Evolutionary conservation across 192 early-diverging fungal genomes (phyloP), one percentile per base, ranked within the genome.

Genomic region (Coemansia sp.): DNA sequence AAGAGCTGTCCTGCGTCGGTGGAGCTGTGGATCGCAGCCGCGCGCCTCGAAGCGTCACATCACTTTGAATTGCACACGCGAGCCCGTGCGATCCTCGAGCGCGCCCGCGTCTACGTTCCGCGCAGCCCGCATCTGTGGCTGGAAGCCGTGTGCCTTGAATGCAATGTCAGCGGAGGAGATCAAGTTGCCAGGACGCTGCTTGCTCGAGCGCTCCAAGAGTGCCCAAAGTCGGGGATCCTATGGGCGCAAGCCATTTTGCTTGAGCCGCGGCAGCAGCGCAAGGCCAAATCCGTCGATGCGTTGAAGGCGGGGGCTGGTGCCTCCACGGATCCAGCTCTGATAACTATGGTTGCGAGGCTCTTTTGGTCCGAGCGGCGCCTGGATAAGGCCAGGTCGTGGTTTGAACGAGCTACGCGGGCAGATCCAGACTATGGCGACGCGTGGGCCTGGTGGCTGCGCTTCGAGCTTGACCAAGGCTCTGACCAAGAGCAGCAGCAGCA

Each of bases 381-480:
- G 4, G 97, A 96, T 20, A 99, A 98, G 81, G 95, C 96, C 9
- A 71, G 96, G 20, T 86, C 83, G 34, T 99, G 97, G 97, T 96
- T 98, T 66, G 71, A 81, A 56, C 86, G 93, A 23, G 93, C 96
- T 1, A 82, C 88, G 6, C 87, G 89, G 46, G 89, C 87, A 5
- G 92, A 97, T 65, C 84, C 91, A 2, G 92, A 98, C 71, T 75
- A 87, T 6, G 97, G 97, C 7, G 97, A 99, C 71, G 83, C 89
- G 2, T 99, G 92, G 91, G 96, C 92, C 13, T 99, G 93, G 93
- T 93, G 89, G 85, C 87, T 90, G 56, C 89, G 91, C 52, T 97
- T 99, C 83, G 97, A 99, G 77, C 58, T 79, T 25, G 83, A 88
- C 61, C 45, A 68, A 46, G 22, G 13, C 5, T 29, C 20, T n/a